phyloP scores from a whole-genome alignment of 768 basidiomycete genomes.

The Epithele typhae region DNA sequence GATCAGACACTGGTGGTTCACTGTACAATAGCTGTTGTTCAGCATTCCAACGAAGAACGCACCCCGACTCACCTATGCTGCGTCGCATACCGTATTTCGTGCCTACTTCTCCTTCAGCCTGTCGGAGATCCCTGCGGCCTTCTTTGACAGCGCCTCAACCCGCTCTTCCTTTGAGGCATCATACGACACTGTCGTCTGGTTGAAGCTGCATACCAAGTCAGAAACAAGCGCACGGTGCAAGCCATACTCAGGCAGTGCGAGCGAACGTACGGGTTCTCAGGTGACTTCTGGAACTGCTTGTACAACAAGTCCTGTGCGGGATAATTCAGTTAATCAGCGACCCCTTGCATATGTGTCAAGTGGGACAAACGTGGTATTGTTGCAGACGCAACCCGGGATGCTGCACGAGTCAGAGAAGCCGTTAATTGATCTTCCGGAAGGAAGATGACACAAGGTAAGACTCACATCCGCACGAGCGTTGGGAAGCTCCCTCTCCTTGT shows the following conservation, averaged over 20 bases:
- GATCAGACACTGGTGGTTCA: too few relatives aligned
- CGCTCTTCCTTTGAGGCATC: constrained; percentile 88
- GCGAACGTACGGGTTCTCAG: constrained; percentile 87
- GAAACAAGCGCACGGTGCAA: too few relatives aligned
- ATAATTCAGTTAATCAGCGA: neutral
- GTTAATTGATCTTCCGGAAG: neutral
- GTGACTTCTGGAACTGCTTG: constrained; percentile 96
- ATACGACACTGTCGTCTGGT: constrained; percentile 73
- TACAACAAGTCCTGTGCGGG: constrained; percentile 70
- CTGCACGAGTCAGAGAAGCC: constrained; percentile 30
- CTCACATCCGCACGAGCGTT: constrained; percentile 66
- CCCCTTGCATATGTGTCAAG: neutral
- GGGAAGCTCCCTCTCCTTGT: constrained; percentile 83
- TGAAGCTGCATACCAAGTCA: constrained; percentile 52
- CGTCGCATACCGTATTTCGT: too few relatives aligned
- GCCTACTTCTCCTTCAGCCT: constrained; percentile 42
- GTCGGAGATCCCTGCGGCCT: constrained; percentile 58
- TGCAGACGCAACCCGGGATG: constrained; percentile 88
- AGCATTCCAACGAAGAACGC: too few relatives aligned
- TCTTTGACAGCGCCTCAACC: constrained; percentile 66
- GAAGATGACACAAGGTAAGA: neutral
- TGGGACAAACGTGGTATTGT: constrained; percentile 68
- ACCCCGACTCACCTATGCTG: too few relatives aligned
- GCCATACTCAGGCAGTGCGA: neutral
- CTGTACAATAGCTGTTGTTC: too few relatives aligned